These are phyloP conservation scores for Nannochloropsis oceanica DNA, from an alignment of 108 stramenopile genomes.

Conservation along the genomic window DNA sequence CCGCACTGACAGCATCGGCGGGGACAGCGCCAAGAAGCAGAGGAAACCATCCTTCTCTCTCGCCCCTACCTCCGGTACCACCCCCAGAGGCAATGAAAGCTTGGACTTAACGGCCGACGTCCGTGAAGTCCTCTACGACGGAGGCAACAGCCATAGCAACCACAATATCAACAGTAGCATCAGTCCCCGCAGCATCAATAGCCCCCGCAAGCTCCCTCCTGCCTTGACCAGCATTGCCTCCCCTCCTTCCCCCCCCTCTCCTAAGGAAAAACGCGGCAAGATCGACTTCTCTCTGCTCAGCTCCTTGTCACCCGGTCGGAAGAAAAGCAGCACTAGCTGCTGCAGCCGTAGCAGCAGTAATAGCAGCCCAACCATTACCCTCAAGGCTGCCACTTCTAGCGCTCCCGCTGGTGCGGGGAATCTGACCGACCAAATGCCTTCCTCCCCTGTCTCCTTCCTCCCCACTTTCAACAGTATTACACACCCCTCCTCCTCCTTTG, in stretches of 20 bases:
- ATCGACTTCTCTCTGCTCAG: neutral
- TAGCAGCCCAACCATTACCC: too few species aligned
- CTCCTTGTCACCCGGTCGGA: neutral
- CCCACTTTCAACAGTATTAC: neutral
- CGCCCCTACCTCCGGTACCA: neutral
- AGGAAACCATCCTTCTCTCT: neutral
- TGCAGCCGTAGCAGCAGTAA: neutral
- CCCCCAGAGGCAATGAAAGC: neutral
- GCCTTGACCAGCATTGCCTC: neutral
- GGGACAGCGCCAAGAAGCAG: neutral
- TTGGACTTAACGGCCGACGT: neutral
- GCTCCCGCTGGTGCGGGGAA: neutral
- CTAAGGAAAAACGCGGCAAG: neutral
- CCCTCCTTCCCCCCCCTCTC: neutral
- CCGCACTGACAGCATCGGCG: neutral
- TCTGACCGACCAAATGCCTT: neutral
- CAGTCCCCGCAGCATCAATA: neutral
- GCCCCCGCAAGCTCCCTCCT: neutral
- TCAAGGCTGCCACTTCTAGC: neutral
- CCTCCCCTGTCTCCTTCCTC: neutral
- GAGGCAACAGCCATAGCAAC: neutral
- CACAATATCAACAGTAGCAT: neutral
- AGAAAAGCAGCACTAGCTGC: neutral
- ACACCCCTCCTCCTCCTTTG: neutral
- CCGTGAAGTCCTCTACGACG: neutral